These are phyloP conservation scores for Spongiforma sp. DNA, from an alignment of 1,284 basidiomycete species.

Conservation along the genomic window DNA sequence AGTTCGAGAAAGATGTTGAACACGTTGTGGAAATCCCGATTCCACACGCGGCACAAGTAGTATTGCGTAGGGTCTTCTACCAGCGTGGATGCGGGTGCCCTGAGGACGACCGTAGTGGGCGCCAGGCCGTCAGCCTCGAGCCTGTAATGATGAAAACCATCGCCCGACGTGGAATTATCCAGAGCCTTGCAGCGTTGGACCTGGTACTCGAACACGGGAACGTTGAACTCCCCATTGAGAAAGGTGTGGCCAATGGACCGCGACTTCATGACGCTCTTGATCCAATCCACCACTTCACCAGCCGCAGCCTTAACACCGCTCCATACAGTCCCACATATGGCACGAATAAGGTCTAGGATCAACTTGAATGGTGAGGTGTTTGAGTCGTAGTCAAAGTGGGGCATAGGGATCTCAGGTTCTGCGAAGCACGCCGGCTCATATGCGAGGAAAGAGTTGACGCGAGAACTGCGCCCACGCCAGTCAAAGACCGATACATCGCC, in stretches of 20 bases:
- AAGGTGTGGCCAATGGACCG: slow-evolving; percentile 24
- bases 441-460: slow-evolving; percentile 29
- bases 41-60: slow-evolving; percentile 27
- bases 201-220: slow-evolving; percentile 30
- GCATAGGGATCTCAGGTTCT: slow-evolving; percentile 7
- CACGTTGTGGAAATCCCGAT: slow-evolving; percentile 15
- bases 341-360: slow-evolving; percentile 20
- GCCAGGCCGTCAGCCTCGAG: slow-evolving; percentile 16
- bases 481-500: slow-evolving; percentile 33
- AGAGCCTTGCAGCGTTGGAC: slow-evolving; percentile 19
- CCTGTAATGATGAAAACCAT: slow-evolving; percentile 11
- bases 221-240: slow-evolving; percentile 28
- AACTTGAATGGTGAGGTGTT: slow-evolving; percentile 14
- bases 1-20: slow-evolving; percentile 27
- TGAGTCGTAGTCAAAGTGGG: slow-evolving; percentile 2
- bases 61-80: slow-evolving; percentile 14
- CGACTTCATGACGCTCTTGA: slow-evolving; percentile 11
- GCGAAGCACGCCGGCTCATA: slow-evolving; percentile 20
- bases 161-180: background rate
- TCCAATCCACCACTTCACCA: background rate
- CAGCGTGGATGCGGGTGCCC: slow-evolving; percentile 5
- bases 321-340: slow-evolving; percentile 10
- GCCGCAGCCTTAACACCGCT: slow-evolving; percentile 13
- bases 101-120: slow-evolving; percentile 15
- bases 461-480: slow-evolving; percentile 36